A percentile compares a stretch with the other conserved stretches of the same genome.
phyloP scores from a whole-genome alignment of 2,329 filamentous ascomycete genomes.

The Xylariaceae sp. region DNA sequence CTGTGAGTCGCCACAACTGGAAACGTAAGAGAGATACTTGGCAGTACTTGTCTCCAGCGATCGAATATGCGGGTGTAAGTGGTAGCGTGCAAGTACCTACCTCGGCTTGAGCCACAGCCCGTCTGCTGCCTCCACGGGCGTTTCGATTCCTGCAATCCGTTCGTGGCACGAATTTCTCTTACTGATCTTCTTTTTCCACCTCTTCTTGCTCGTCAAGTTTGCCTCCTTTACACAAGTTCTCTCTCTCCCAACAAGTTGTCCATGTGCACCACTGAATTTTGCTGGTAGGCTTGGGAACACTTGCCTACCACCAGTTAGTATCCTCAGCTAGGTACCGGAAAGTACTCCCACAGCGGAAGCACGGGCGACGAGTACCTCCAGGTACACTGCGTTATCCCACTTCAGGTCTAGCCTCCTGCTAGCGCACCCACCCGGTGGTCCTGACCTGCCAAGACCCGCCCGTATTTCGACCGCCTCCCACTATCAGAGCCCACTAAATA shows the following conservation, averaged over 20 bases:
- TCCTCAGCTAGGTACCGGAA: neutral
- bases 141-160: too few relatives aligned
- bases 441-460: conserved; percentile 18
- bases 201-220: neutral
- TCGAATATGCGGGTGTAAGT: too few relatives aligned
- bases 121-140: too few relatives aligned
- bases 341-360: neutral
- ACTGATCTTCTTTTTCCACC: neutral
- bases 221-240: neutral
- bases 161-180: neutral
- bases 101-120: too few relatives aligned
- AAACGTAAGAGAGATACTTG: neutral
- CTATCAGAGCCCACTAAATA: conserved; percentile 21
- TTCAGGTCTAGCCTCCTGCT: neutral
- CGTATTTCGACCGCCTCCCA: conserved; percentile 20
- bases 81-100: too few relatives aligned
- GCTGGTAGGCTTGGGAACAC: neutral
- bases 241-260: neutral
- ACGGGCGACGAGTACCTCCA: neutral
- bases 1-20: neutral
- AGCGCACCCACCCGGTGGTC: neutral
- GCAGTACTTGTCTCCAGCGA: too few relatives aligned
- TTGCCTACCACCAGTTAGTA: neutral
- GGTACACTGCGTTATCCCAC: neutral
- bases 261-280: neutral